These are phyloP conservation scores for Staphylotrichum longicolle DNA, from an alignment of 495 filamentous ascomycete species.

Conservation along the genomic window DNA sequence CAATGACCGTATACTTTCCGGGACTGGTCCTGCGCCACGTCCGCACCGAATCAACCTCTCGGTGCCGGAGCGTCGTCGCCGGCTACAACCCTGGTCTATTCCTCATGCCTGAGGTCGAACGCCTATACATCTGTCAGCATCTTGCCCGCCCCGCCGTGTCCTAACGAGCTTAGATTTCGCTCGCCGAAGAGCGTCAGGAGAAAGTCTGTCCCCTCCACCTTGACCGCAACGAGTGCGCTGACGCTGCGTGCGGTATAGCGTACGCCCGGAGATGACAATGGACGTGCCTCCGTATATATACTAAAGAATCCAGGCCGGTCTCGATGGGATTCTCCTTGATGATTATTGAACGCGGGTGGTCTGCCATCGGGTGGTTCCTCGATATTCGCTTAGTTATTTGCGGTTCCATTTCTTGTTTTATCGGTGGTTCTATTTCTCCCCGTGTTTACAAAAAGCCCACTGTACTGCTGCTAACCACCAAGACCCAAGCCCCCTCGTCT, in stretches of 20 bases:
- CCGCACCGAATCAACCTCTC: conserved; percentile 4
- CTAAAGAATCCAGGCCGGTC: no score
- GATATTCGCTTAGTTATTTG: no score
- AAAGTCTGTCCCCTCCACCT: conserved; percentile 1
- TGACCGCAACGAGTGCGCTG: not conserved
- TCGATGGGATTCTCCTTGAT: no score
- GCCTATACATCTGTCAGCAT: conserved; percentile 1
- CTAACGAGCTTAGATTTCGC: not conserved
- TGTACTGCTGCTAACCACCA: no score
- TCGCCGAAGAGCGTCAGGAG: conserved; percentile 3
- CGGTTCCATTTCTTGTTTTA: no score
- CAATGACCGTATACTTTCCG: not conserved
- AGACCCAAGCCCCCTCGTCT: no score
- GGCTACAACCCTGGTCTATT: not conserved
- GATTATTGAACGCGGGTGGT: no score
- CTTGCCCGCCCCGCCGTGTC: not conserved
- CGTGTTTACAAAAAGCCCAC: no score
- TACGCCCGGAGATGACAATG: no score
- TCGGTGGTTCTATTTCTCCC: no score
- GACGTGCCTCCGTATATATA: no score
- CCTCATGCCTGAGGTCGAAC: not conserved
- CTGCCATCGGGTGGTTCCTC: no score
- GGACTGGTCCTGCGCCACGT: not conserved
- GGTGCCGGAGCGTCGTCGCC: not conserved
- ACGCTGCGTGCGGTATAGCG: not conserved